Conservation (phyloP, 2,329 filamentous ascomycete genomes). For the Ophiostoma triangulosporum region DNA sequence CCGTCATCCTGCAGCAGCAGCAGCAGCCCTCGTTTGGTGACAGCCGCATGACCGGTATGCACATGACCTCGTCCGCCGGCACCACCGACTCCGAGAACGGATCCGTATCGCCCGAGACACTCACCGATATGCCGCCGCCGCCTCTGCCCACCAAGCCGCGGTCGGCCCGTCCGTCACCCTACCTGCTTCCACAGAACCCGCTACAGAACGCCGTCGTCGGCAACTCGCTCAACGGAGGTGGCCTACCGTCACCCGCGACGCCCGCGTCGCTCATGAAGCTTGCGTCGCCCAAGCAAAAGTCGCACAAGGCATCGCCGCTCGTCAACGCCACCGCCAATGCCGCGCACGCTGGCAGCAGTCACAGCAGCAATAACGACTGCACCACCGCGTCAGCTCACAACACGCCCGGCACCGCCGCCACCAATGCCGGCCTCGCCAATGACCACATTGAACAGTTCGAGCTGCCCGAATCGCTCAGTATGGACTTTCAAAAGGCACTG, state of each 20-base stretch:
- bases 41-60: slow-evolving; percentile 5
- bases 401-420: not conserved
- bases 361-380: slow-evolving; percentile 17
- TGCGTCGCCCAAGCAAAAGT: slow-evolving; percentile 32
- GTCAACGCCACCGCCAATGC: slow-evolving; percentile 10
- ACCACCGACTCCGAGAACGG: slow-evolving; percentile 48
- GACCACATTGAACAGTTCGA: slow-evolving; percentile 46
- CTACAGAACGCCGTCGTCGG: slow-evolving; percentile 28
- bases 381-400: not conserved
- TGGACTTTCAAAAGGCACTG: slow-evolving; percentile 31
- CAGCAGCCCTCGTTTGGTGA: slow-evolving; percentile 5
- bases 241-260: slow-evolving; percentile 55
- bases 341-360: slow-evolving; percentile 19
- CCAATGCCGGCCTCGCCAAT: slow-evolving; percentile 19
- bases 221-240: slow-evolving; percentile 16
- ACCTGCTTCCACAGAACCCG: slow-evolving; percentile 42
- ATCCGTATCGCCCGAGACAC: slow-evolving; percentile 49
- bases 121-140: slow-evolving; percentile 54
- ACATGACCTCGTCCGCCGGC: slow-evolving; percentile 22
- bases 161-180: slow-evolving; percentile 54
- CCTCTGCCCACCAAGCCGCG: slow-evolving; percentile 48
- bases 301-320: slow-evolving; percentile 9
- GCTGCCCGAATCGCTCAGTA: slow-evolving; percentile 58
- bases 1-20: slow-evolving; percentile 20
- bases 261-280: slow-evolving; percentile 81